A percentile compares a stretch with the other conserved stretches of the same genome.
phyloP scores from a whole-genome alignment of 1,284 basidiomycete genomes.

The Tausonia pullulans region DNA sequence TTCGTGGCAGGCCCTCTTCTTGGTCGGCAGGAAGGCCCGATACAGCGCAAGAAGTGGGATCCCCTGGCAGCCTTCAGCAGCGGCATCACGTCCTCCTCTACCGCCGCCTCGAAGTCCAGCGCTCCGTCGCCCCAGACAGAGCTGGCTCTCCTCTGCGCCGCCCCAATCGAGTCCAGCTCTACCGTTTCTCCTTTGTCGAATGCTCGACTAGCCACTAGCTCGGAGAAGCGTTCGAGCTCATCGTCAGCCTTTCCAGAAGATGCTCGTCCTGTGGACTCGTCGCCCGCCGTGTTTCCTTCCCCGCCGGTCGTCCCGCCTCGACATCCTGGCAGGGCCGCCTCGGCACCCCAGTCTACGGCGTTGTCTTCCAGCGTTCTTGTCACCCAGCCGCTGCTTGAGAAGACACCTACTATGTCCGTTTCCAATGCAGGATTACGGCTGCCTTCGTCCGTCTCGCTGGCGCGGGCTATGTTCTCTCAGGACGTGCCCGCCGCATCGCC shows the following conservation, averaged over 20 bases:
- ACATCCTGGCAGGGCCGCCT: no score
- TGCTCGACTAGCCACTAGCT: neutral
- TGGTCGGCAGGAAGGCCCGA: neutral
- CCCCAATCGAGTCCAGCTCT: neutral
- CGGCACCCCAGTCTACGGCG: no score
- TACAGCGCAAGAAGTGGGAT: conserved; percentile 2
- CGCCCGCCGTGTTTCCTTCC: no score
- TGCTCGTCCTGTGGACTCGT: neutral
- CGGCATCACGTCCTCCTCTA: neutral
- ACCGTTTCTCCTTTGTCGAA: neutral
- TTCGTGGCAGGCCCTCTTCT: neutral
- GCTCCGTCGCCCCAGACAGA: neutral
- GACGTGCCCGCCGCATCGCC: neutral
- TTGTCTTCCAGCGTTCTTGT: no score
- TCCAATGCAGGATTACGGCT: no score
- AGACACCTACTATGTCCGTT: no score
- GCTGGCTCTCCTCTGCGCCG: neutral
- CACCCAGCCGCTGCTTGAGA: no score
- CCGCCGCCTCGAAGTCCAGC: neutral
- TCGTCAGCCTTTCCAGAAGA: neutral
- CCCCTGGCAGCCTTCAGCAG: conserved; percentile 1
- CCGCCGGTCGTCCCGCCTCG: no score
- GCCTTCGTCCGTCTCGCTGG: no score
- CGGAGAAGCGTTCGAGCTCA: neutral
- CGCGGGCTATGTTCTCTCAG: neutral